phyloP scores from a whole-genome alignment of 306 rosid genomes.

The Benincasa hispida region DNA sequence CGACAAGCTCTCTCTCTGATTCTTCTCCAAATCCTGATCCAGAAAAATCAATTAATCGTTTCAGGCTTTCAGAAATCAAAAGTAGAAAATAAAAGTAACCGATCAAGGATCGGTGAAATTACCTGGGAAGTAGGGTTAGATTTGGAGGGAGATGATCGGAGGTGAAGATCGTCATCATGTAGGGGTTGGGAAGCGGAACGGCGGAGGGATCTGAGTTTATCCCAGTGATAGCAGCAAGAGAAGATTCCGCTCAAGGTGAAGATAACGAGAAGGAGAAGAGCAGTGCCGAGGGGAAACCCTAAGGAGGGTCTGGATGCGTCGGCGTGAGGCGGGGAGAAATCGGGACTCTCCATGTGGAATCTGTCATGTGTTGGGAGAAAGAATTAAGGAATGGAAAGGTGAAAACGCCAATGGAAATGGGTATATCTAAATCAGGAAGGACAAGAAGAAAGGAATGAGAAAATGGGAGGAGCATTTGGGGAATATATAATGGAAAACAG shows the following conservation, averaged over 20 bases:
- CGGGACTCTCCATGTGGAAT: slow-evolving; percentile 52
- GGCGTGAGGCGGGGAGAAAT: slow-evolving; percentile 46
- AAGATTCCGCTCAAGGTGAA: slow-evolving; percentile 90
- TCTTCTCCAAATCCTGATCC: slow-evolving; percentile 29
- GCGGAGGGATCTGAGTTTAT: slow-evolving; percentile 66
- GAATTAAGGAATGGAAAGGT: not conserved
- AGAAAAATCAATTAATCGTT: not conserved
- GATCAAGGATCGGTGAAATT: not conserved
- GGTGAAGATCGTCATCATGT: slow-evolving; percentile 10
- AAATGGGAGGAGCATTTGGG: not conserved
- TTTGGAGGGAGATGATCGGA: slow-evolving; percentile 29
- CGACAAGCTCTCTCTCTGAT: slow-evolving; percentile 41
- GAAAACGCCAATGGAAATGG: too few relatives aligned
- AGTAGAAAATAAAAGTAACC: not conserved
- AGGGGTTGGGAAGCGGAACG: slow-evolving; percentile 22
- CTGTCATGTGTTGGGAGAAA: slow-evolving; percentile 30
- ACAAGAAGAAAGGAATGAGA: not conserved
- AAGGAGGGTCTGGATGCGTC: slow-evolving; percentile 82
- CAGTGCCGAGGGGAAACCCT: slow-evolving; percentile 91
- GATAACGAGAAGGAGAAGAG: slow-evolving; percentile 67
- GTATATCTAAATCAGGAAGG: not conserved
- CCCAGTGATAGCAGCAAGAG: slow-evolving; percentile 99
- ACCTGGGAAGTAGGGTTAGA: slow-evolving; percentile 29
- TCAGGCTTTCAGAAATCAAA: not conserved
- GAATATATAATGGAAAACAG: slow-evolving; percentile 1